These are phyloP conservation scores for Drechslerella dactyloides DNA, from an alignment of 2,329 filamentous ascomycete species.

Conservation along the genomic window DNA sequence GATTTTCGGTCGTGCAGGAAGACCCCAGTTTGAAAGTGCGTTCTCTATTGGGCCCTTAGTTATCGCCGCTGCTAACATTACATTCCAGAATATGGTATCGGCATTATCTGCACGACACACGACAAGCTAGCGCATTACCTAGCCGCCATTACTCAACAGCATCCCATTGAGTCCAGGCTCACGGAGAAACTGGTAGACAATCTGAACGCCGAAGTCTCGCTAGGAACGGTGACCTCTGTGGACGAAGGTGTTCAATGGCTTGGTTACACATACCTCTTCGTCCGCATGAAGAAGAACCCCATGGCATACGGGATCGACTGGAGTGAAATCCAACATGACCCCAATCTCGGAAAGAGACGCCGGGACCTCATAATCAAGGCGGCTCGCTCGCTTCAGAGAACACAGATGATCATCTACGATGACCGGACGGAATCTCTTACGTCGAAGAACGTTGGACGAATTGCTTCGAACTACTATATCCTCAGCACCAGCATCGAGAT, in stretches of 20 bases:
- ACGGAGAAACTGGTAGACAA: slow-evolving; percentile 95
- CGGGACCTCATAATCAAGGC: slow-evolving; percentile 87
- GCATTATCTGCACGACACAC: slow-evolving; percentile 96
- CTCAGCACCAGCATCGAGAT: slow-evolving; percentile 91
- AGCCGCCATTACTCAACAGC: slow-evolving; percentile 89
- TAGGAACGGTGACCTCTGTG: slow-evolving; percentile 94
- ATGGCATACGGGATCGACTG: slow-evolving; percentile 94
- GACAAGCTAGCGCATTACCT: slow-evolving; percentile 92
- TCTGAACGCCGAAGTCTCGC: slow-evolving; percentile 88
- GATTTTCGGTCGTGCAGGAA: slow-evolving; percentile 96
- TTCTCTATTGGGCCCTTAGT: not conserved
- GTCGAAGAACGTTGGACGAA: slow-evolving; percentile 92
- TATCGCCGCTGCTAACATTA: not conserved
- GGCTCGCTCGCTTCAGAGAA: slow-evolving; percentile 82
- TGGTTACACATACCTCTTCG: slow-evolving; percentile 95
- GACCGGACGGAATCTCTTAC: slow-evolving; percentile 90
- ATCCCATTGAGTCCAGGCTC: slow-evolving; percentile 96
- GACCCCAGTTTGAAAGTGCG: slow-evolving; percentile 81
- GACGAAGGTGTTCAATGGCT: slow-evolving; percentile 95
- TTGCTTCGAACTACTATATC: slow-evolving; percentile 97
- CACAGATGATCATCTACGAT: slow-evolving; percentile 99
- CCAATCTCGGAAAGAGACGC: slow-evolving; percentile 81
- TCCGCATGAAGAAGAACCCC: slow-evolving; percentile 92
- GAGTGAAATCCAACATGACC: slow-evolving; percentile 86
- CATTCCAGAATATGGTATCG: slow-evolving; percentile 81